Conservation (phyloP, 331 rosid genomes). For the Telfairia occidentalis region DNA sequence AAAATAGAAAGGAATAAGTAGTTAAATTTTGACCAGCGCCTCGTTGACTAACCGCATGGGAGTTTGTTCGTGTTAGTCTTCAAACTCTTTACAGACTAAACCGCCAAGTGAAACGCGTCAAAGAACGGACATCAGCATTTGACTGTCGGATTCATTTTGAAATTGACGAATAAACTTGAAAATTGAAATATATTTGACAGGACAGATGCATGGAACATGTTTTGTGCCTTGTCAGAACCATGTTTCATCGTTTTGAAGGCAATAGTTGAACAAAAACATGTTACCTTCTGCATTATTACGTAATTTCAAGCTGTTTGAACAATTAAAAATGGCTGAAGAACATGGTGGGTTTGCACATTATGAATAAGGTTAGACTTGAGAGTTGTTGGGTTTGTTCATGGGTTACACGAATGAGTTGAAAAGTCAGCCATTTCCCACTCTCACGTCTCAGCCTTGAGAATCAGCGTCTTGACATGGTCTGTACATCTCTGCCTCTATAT, state of each 20-base stretch:
- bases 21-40: background rate
- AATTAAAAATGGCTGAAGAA: background rate
- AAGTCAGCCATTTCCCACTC: slow-evolving; percentile 8
- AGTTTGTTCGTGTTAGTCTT: background rate
- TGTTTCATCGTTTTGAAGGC: background rate
- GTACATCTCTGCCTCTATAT: background rate
- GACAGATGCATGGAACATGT: background rate
- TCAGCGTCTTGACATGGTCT: background rate
- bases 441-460: background rate
- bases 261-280: background rate
- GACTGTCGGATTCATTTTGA: background rate
- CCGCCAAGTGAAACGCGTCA: background rate
- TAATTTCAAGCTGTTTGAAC: background rate
- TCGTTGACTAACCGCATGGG: background rate
- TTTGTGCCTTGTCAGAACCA: background rate
- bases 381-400: background rate
- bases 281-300: background rate
- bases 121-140: background rate
- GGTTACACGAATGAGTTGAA: slow-evolving; percentile 1
- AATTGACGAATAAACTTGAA: background rate
- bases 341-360: background rate
- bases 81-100: background rate
- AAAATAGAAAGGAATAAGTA: background rate
- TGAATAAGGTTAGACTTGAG: background rate
- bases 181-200: background rate